phyloP scores from a whole-genome alignment of 2,329 filamentous ascomycete genomes.

The Paracoccidioides lutzii region DNA sequence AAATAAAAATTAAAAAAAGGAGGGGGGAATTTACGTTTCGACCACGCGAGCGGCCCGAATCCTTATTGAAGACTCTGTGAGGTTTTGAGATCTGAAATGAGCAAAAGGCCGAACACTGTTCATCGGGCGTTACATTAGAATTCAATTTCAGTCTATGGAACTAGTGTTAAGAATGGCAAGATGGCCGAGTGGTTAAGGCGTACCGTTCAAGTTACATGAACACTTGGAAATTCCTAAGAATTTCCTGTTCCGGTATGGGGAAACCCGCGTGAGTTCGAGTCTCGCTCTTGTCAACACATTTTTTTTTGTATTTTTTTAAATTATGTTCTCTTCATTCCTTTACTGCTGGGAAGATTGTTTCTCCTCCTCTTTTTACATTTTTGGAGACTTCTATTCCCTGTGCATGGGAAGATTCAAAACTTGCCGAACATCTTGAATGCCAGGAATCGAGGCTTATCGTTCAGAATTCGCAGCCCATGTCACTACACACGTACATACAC shows the following conservation, averaged over 20 bases:
- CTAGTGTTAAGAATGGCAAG: background rate
- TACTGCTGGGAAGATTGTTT: background rate
- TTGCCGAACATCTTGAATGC: no score
- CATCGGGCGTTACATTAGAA: background rate
- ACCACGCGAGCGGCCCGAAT: no score
- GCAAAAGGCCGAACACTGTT: no score
- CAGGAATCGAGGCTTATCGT: no score
- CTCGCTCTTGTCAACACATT: slow-evolving; percentile 1
- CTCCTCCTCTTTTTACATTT: background rate
- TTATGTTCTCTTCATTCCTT: background rate
- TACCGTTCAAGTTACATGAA: slow-evolving; percentile 4
- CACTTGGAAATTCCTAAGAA: slow-evolving; percentile 1
- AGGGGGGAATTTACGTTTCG: no score
- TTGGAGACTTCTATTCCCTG: no score
- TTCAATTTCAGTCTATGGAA: background rate
- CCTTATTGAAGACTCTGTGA: no score
- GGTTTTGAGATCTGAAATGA: no score
- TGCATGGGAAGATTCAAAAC: no score
- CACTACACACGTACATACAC: no score
- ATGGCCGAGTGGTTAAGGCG: slow-evolving; percentile 4
- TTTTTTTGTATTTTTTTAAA: background rate
- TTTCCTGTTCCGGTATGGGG: slow-evolving; percentile 3
- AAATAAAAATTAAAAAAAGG: no score
- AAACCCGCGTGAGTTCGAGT: slow-evolving; percentile 5
- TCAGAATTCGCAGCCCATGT: no score